phyloP scores from a whole-genome alignment of 768 basidiomycete genomes.

The Lepiota venenata region DNA sequence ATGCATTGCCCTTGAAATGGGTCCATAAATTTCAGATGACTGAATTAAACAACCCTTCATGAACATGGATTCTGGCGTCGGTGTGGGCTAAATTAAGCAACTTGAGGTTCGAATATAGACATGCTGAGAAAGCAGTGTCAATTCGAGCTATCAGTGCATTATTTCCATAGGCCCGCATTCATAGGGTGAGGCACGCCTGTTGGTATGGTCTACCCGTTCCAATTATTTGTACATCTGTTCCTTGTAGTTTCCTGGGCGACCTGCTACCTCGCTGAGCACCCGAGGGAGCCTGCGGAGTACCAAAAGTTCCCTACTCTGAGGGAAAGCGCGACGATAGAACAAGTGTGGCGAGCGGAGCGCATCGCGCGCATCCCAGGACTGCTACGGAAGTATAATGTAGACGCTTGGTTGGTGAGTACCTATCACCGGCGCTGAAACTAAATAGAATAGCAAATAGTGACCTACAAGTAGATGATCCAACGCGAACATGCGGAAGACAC shows the following conservation, averaged over 20 bases:
- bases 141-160: not conserved
- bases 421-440: not conserved
- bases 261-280: constrained; percentile 15
- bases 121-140: not conserved
- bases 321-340: constrained; percentile 35
- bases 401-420: constrained; percentile 38
- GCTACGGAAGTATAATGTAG: constrained; percentile 38
- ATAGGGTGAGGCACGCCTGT: not conserved
- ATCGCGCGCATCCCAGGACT: constrained; percentile 38
- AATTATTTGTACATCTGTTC: not conserved
- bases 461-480: constrained; percentile 33
- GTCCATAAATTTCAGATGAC: too few species aligned
- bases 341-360: constrained; percentile 38
- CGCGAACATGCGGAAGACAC: constrained; percentile 55
- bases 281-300: constrained; percentile 29
- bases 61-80: too few species aligned
- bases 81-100: too few species aligned
- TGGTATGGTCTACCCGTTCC: not conserved
- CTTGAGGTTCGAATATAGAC: not conserved
- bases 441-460: not conserved
- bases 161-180: not conserved
- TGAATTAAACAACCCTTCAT: too few species aligned
- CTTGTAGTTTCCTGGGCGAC: not conserved
- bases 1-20: too few species aligned
- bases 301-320: constrained; percentile 34